Evolutionary conservation across 202 grass and related monocot genomes (phyloP), one percentile per base, ranked within the genome.

Genomic region (Cymbopogon flexuosus): DNA sequence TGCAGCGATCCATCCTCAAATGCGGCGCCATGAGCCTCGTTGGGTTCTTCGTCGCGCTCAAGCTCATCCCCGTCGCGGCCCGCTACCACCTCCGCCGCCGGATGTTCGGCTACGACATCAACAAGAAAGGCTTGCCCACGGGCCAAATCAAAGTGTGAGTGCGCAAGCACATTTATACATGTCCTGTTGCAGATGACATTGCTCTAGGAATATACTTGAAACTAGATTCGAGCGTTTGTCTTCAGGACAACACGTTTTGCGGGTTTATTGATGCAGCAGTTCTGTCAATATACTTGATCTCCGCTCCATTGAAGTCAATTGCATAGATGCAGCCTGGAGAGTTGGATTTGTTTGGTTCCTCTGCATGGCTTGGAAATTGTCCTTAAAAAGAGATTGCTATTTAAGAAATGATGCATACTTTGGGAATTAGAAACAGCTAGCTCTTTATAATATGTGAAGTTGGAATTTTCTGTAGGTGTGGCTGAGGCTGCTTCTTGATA

Each of bases 51-150:
- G 68, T 91, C 49, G 83, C 78, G 51, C 75, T 98, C 36, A 65
- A 83, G 6, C 63, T 98, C 73, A 90, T 98, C 85, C 96, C 96
- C 2, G 87, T 95, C 42, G 92, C 96, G 10, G 90, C 96, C n/a
- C 84, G 86, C 73, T 98, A 98, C 80, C 83, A 91, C 76, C 80
- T 93, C 59, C 87, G 88, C 10, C 85, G 96, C 69, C 84, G 87
- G 33, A 83, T 98, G 85, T 98, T 91, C 73, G 96, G 96, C 41
- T 95, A 88, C 60, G 96, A 98, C 84, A 98, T 98, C 79, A 98
- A 98, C 81, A 98, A 98, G 88, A 93, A 58, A 71, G 96, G 96
- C 36, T 87, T 91, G 77, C 92, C 90, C 40, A 68, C 84, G 81
- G 96, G 96, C 58, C 33, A 84, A 69, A 89, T 98, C 61, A 89